A percentile compares a stretch with the other conserved stretches of the same genome.
Conservation (phyloP, 202 grass and related monocot species). For the Brachypodium distachyon region DNA sequence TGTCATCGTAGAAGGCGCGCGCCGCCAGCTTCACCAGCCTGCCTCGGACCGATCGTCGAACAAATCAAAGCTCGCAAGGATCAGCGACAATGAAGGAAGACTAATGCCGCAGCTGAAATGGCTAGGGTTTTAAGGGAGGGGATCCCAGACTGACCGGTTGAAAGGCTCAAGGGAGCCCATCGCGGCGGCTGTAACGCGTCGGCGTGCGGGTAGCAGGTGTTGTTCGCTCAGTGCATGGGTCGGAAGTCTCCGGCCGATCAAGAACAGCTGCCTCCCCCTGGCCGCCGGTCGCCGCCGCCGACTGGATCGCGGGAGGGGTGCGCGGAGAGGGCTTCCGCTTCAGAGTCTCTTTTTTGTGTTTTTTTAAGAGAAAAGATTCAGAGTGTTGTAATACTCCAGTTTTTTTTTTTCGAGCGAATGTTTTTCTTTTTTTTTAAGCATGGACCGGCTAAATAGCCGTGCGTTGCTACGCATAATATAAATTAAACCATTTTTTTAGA, state of each 20-base stretch:
- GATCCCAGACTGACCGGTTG: slow-evolving; percentile 14
- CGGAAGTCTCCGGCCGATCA: neutral
- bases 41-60: neutral
- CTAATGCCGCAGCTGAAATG: neutral
- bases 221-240: neutral
- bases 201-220: neutral
- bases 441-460: too few relatives aligned
- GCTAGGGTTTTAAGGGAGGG: slow-evolving; percentile 13
- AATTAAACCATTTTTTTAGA: too few relatives aligned
- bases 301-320: neutral
- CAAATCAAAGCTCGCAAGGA: neutral
- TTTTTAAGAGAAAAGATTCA: too few relatives aligned
- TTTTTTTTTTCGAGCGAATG: too few relatives aligned
- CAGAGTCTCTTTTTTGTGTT: neutral
- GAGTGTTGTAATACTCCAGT: too few relatives aligned
- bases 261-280: neutral
- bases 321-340: neutral
- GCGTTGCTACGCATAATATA: too few relatives aligned
- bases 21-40: slow-evolving; percentile 84
- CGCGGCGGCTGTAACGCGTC: neutral
- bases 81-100: neutral
- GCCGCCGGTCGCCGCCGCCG: neutral
- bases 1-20: slow-evolving; percentile 88
- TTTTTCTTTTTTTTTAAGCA: too few relatives aligned
- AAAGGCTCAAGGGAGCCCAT: slow-evolving; percentile 42